These are phyloP conservation scores for Boletellus deceptivus DNA, from an alignment of 1,284 basidiomycete genomes.

Conservation along the genomic window DNA sequence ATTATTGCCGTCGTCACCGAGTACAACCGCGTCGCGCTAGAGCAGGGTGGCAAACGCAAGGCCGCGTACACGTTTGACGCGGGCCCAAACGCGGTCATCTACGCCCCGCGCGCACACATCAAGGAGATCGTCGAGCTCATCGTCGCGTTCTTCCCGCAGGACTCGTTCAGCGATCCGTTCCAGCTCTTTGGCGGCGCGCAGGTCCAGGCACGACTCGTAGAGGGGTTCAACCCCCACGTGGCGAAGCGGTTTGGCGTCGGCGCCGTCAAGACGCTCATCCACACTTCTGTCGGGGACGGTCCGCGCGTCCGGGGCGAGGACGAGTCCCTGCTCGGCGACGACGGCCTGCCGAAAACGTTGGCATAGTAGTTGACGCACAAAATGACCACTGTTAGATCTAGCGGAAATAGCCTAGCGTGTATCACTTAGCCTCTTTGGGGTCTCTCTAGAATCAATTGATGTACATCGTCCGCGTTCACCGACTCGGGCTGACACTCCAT, in stretches of 20 bases:
- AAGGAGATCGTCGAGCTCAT: constrained; percentile 76
- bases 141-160: constrained; percentile 81
- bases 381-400: too few relatives aligned
- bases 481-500: too few relatives aligned
- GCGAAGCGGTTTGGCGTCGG: constrained; percentile 72
- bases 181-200: constrained; percentile 49
- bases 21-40: constrained; percentile 84
- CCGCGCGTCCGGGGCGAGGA: constrained; percentile 62
- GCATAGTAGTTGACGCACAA: constrained; percentile 5
- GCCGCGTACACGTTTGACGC: constrained; percentile 99
- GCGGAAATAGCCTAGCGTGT: too few relatives aligned
- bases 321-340: constrained; percentile 53
- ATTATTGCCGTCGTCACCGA: constrained; percentile 90
- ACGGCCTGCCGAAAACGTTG: constrained; percentile 55
- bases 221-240: constrained; percentile 79
- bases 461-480: too few relatives aligned
- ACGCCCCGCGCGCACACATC: constrained; percentile 78
- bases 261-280: constrained; percentile 85
- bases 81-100: constrained; percentile 98
- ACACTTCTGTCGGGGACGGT: constrained; percentile 89
- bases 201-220: constrained; percentile 47
- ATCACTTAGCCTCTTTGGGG: too few relatives aligned
- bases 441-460: too few relatives aligned
- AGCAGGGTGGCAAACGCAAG: constrained; percentile 61
- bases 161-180: constrained; percentile 76